Evolutionary conservation across 352 stramenopile species (phyloP), one percentile per base, ranked within the genome.

Genomic region (Globisporangium orthogonon): DNA sequence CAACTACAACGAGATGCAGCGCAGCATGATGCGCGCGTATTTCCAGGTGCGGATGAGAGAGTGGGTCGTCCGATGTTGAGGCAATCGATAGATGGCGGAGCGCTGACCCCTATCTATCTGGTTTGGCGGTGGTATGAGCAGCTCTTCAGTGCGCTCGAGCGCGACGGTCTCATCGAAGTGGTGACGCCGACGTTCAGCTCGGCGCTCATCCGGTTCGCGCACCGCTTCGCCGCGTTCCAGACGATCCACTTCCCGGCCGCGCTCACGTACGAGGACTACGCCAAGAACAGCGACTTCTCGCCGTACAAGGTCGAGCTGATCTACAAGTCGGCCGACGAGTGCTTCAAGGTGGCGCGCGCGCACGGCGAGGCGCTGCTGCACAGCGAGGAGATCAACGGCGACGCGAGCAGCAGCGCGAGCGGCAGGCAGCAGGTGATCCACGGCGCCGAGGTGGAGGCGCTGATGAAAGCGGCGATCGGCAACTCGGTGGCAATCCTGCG

Each of bases 281-380:
- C 68, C 43, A 66, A 87, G 58, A 94, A 91, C 70, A 89, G 74
- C 58, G 81, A 92, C 52, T 94, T 94, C 55, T 84, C 79, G 53
- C 65, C 62, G 29, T 94, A 88, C 63, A 64, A 82, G 14, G 55
- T 86, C 7, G 70, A 85, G 33, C 61, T 94, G 47, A 86, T 94
- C 54, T 91, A 89, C 73, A 87, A 89, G 54, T 94, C 85, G 39
- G 75, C 71, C 0, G 85, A 94, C 54, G 83, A 94, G 59, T 94
- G 85, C 45, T 94, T 92, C 69, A 92, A 91, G 57, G 65, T 73
- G 7, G 77, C 77, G 3, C 82, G 75, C 5, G 50, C 37, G 14
- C 69, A 86, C 46, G 76, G 71, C 9, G 81, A 94, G 44, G 65
- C 70, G 53, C 52, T 87, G 44, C 47, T 92, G 35, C 61, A 49